Evolutionary conservation across 2,329 filamentous ascomycete species (phyloP).

Genomic region (Diplodia seriata): DNA sequence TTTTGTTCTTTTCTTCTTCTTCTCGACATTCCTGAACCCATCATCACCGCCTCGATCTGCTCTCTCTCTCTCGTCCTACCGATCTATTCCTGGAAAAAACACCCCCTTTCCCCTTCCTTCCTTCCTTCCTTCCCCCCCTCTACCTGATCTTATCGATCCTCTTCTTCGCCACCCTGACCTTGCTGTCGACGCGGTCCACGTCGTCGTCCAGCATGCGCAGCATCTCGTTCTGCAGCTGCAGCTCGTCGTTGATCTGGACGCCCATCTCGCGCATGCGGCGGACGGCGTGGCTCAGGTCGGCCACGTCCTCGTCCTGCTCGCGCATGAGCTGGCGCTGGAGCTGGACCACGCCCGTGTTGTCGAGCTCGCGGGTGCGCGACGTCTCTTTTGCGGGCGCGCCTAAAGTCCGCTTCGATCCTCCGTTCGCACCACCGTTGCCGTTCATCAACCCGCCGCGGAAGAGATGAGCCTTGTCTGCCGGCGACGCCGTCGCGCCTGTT

Average conservation of each 20-base stretch:
- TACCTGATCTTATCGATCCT: conserved; percentile 68
- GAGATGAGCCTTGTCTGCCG: conserved; percentile 46
- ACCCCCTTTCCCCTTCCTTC: too few species aligned
- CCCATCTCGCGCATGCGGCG: conserved; percentile 79
- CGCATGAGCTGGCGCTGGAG: conserved; percentile 76
- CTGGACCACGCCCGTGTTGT: conserved; percentile 76
- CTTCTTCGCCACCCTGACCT: conserved; percentile 77
- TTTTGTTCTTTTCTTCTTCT: not conserved
- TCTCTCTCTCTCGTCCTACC: too few species aligned
- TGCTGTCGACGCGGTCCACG: conserved; percentile 68
- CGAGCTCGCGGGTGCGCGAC: conserved; percentile 75
- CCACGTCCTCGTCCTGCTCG: conserved; percentile 76
- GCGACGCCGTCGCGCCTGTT: conserved; percentile 49
- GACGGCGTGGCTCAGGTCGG: conserved; percentile 72
- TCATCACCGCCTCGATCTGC: not conserved
- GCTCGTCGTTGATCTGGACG: conserved; percentile 75
- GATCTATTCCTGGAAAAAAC: not conserved
- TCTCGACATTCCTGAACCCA: not conserved
- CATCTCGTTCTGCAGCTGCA: conserved; percentile 74
- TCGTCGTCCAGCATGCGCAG: conserved; percentile 71
- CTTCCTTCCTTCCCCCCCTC: not conserved
- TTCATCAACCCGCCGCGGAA: conserved; percentile 40
- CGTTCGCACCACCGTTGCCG: not conserved
- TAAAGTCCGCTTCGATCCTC: conserved; percentile 65
- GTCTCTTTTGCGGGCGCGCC: conserved; percentile 77